These are phyloP conservation scores for Stemphylium vesicarium DNA, from an alignment of 2,329 filamentous ascomycete species.

Conservation along the genomic window DNA sequence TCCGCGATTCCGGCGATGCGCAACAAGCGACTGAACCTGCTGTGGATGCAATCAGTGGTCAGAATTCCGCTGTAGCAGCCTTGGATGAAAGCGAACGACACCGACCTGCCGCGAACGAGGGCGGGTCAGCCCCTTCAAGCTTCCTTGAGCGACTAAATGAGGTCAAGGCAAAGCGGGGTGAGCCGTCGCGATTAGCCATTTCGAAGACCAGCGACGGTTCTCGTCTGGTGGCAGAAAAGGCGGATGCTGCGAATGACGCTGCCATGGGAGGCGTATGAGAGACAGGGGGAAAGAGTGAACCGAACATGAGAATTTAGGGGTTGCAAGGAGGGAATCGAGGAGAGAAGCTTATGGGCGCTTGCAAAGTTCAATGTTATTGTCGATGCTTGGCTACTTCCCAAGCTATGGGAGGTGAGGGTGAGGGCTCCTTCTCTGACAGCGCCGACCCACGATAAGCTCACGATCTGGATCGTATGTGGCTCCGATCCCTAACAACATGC, in stretches of 20 bases:
- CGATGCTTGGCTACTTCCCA: background rate
- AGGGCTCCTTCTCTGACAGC: background rate
- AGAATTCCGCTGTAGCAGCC: background rate
- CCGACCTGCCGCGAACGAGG: constrained; percentile 1
- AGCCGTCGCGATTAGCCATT: constrained; percentile 33
- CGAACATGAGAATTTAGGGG: background rate
- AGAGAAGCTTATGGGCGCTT: background rate
- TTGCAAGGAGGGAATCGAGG: background rate
- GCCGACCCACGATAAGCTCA: background rate
- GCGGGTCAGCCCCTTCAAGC: constrained; percentile 34
- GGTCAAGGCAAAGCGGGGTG: constrained; percentile 51
- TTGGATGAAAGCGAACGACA: background rate
- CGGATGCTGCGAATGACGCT: constrained; percentile 3
- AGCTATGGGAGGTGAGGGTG: background rate
- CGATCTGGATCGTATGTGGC: background rate
- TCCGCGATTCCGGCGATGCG: constrained; percentile 14
- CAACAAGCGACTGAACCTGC: constrained; percentile 6
- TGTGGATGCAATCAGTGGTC: constrained; percentile 1
- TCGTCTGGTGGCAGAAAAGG: constrained; percentile 21
- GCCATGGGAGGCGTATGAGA: constrained; percentile 20
- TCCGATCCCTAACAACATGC: background rate
- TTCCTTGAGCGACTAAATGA: constrained; percentile 52
- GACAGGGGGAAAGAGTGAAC: background rate
- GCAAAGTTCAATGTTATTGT: background rate
- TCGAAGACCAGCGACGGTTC: constrained; percentile 20